phyloP scores from a whole-genome alignment of 2,329 filamentous ascomycete genomes.

The Xylariaceae sp. region DNA sequence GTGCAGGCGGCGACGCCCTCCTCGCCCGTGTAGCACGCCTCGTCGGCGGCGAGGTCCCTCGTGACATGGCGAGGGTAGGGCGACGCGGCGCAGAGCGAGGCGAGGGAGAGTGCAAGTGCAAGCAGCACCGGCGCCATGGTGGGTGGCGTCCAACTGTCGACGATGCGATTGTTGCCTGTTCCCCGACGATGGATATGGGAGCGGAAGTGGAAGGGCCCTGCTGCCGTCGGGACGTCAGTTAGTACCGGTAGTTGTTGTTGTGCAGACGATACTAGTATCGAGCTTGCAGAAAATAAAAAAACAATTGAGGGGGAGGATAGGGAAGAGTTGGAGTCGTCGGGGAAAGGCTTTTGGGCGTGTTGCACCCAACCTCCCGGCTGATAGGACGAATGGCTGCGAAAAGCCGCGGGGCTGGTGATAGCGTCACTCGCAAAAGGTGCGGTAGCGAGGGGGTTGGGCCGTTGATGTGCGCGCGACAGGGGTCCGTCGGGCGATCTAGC shows the following conservation, averaged over 20 bases:
- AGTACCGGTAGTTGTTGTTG: no score
- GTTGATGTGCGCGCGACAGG: conserved; percentile 14
- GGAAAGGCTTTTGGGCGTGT: conserved; percentile 8
- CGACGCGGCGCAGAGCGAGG: conserved; percentile 31
- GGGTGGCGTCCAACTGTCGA: no score
- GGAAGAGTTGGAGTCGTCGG: conserved; percentile 8
- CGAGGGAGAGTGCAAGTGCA: conserved; percentile 35
- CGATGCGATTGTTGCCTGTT: no score
- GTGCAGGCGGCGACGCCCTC: conserved; percentile 43
- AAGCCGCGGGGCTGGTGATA: conserved; percentile 24
- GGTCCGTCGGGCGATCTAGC: no score
- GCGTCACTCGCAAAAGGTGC: conserved; percentile 4
- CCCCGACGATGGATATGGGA: no score
- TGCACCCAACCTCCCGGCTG: conserved; percentile 21
- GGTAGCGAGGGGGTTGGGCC: conserved; percentile 20
- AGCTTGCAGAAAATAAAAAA: no score
- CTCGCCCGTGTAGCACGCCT: conserved; percentile 44
- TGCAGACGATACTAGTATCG: no score
- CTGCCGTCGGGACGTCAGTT: no score
- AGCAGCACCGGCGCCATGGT: conserved; percentile 21
- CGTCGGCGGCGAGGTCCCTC: conserved; percentile 32
- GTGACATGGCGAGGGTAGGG: conserved; percentile 45
- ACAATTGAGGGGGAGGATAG: conserved; percentile 6
- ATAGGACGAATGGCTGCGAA: conserved; percentile 11
- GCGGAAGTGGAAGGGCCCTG: no score